Conservation (phyloP, 495 filamentous ascomycete genomes). For the Hypoxylon perforatum region DNA sequence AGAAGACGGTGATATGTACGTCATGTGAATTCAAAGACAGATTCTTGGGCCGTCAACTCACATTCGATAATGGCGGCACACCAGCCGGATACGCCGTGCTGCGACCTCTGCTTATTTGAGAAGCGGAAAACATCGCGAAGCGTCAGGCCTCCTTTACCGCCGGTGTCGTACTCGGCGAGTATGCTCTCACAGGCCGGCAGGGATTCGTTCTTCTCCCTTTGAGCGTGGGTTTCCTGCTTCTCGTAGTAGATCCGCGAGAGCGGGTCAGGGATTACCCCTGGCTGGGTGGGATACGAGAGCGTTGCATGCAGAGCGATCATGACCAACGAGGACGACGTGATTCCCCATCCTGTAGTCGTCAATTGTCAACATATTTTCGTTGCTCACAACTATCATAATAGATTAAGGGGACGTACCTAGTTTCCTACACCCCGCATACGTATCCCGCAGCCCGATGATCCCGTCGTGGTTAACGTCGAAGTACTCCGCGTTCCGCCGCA, state of each 20-base stretch:
- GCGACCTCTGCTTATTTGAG: slow-evolving; percentile 1
- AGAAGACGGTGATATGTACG: too few relatives aligned
- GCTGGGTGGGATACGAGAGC: slow-evolving; percentile 13
- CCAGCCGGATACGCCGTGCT: not conserved
- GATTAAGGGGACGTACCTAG: slow-evolving; percentile 2
- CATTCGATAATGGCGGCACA: slow-evolving; percentile 11
- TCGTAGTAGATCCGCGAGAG: slow-evolving; percentile 13
- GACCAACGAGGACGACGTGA: not conserved
- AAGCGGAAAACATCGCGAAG: slow-evolving; percentile 10
- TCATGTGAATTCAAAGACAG: too few relatives aligned
- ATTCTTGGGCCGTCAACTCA: not conserved
- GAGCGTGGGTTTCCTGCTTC: not conserved
- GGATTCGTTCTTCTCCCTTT: not conserved
- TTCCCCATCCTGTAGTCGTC: slow-evolving; percentile 15
- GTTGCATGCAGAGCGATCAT: slow-evolving; percentile 6
- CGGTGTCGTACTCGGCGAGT: slow-evolving; percentile 14
- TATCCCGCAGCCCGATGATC: slow-evolving; percentile 18
- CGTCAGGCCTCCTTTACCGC: slow-evolving; percentile 8
- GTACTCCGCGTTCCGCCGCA: slow-evolving; percentile 13
- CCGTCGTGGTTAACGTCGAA: slow-evolving; percentile 18
- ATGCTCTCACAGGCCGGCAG: slow-evolving; percentile 9
- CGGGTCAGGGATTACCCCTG: slow-evolving; percentile 4
- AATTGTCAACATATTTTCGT: not conserved
- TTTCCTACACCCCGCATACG: slow-evolving; percentile 13
- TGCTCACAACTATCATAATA: not conserved